A percentile compares a stretch with the other conserved stretches of the same genome.
These are phyloP conservation scores for Rhodocollybia butyracea DNA, from an alignment of 768 basidiomycete genomes.

Conservation along the genomic window DNA sequence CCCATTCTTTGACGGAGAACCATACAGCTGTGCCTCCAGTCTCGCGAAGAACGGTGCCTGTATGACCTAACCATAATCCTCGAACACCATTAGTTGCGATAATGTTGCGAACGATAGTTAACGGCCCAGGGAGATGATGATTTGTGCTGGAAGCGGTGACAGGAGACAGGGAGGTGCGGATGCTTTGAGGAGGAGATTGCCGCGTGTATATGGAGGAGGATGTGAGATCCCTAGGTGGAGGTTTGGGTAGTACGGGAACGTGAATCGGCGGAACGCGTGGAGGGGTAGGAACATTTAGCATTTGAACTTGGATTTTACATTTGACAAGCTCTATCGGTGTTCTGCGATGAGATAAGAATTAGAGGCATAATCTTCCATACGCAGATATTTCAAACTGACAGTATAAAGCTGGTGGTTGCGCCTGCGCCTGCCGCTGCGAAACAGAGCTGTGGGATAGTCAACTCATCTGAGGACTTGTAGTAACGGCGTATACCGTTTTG, in stretches of 20 bases:
- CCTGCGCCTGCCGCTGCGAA: constrained; percentile 89
- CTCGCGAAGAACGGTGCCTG: constrained; percentile 89
- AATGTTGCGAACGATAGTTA: constrained; percentile 61
- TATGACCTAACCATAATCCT: constrained; percentile 97
- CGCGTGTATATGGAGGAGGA: constrained; percentile 9
- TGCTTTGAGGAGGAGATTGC: constrained; percentile 14
- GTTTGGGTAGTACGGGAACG: constrained; percentile 45
- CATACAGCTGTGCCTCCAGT: constrained; percentile 89
- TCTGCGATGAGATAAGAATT: constrained; percentile 93
- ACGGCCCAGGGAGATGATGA: constrained; percentile 63
- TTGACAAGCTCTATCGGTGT: constrained; percentile 89
- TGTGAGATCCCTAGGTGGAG: constrained; percentile 8
- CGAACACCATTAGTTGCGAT: constrained; percentile 66
- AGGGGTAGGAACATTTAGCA: constrained; percentile 42
- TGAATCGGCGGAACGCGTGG: constrained; percentile 13
- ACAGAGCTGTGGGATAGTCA: constrained; percentile 67
- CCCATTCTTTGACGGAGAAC: constrained; percentile 86
- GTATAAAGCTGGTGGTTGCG: constrained; percentile 76
- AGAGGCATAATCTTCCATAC: constrained; percentile 41
- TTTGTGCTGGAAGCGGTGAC: constrained; percentile 12
- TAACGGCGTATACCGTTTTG: constrained; percentile 55
- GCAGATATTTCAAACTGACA: constrained; percentile 52
- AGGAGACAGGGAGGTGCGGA: constrained; percentile 5
- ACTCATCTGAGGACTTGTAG: constrained; percentile 28
- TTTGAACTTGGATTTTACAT: constrained; percentile 92